Evolutionary conservation across 768 basidiomycete species (phyloP), one percentile per base, ranked within the genome.

Genomic region (Mrakia frigida): DNA sequence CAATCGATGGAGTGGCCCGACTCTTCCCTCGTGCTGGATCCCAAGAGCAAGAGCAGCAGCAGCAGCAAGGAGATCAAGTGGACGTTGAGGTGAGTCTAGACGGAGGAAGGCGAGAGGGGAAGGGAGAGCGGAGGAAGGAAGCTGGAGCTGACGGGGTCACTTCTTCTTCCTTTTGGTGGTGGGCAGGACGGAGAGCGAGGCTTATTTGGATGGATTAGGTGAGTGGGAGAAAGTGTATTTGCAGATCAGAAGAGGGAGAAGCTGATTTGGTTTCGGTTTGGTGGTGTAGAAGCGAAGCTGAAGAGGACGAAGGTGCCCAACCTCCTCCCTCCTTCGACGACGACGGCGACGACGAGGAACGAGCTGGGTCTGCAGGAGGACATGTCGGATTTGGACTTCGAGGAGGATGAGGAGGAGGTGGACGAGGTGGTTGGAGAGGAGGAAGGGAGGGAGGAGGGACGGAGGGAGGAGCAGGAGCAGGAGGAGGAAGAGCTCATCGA

Each of bases 161-260:
- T 37, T 14, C 1, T n/a, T 39, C 33, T 25, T 37, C 5, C 6
- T 41, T 43, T 11, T 39, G 1, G 35, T 16, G 23, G 13, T n/a
- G 46, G 21, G 46, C 39, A 68, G 65, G 65, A 68, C 65, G 25
- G 65, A 68, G 2, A 68, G 65, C 25, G 65, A 68, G 23, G 37
- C 65, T 6, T 68, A 68, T 25, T 37, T 68, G 18, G 65, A 68
- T 39, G 65, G 65, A 28, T n/a, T 68, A 39, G 65, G 65, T 68
- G 39, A 39, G 65, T 39, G 21, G 25, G 23, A 11, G 35, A 7
- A 37, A 4, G 1, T 67, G 5, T 28, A 18, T 13, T 1, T 7
- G 4, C 23, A 39, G 35, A 37, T 37, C 63, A 4, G 37, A 2
- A 35, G 10, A 14, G 63, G 3, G 13, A 3, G 33, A 3, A 6